Base-by-base conservation (phyloP, 148 eudicot species). In the Linanthus parryae region DNA sequence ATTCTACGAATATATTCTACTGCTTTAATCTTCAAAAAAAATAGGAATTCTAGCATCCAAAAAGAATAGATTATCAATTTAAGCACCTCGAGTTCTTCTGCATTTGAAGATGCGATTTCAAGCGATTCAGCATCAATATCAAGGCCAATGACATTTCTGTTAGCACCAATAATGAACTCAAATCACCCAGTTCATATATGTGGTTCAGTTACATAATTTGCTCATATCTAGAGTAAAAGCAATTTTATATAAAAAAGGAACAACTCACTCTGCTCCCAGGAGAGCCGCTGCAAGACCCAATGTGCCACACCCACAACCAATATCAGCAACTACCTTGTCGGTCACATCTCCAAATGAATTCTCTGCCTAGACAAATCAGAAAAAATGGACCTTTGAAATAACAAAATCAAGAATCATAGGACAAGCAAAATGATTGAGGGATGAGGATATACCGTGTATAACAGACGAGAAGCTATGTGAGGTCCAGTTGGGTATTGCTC, bases 281-380 rank as follows among this genome's bases (percentile, higher is more conserved):
- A 92, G 87, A 31, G 83, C 75, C 66, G 95, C 95, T 28, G 96
- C 98, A 61, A 92, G 64, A 28, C 98, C 98, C 46, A 92, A 61
- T 34, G 96, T 92, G 37, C 98, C 98, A 75, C 96, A 92, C 46
- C 98, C 98, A 74, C 96, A 92, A 48, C 98, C 98, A 60, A 92
- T 81, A 82, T 92, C 98, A 35, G 98, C 98, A 51, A 92, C 96
- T 35, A 87, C 81, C 64, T 84, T 84, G 54, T 64, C 61, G 18
- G 64, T 57, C 33, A 92, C 73, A 79, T 92, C 96, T 52, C 83
- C 98, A 71, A 69, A 92, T 57, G 98, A 84, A 75, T 77, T 84
- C 58, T 87, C 96, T 2, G 98, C 97, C 95, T 90, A 57, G 58
- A 57, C 62, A 54, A 4, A 13, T 20, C 10, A 37, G 29, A n/a